Evolutionary conservation across 768 basidiomycete species (phyloP).

Genomic region (Boletus rubroflammeus): DNA sequence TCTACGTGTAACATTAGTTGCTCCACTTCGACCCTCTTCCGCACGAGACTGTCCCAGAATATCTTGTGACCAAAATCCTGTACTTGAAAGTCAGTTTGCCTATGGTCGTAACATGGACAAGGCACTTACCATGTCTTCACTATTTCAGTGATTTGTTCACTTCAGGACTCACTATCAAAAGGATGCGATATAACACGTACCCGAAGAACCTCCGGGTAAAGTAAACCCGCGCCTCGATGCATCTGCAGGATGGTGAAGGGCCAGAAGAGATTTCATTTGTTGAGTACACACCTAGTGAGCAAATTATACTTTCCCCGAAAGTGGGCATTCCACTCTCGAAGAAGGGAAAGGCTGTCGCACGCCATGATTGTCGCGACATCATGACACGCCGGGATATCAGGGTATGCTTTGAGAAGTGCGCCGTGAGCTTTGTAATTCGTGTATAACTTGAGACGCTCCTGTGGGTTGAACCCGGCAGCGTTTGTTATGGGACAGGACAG

Average conservation of each 20-base stretch:
- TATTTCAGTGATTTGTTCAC: not conserved
- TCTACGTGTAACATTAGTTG: constrained; percentile 31
- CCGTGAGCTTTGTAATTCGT: constrained; percentile 35
- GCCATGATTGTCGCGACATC: constrained; percentile 22
- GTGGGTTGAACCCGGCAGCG: not conserved
- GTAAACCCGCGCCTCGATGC: constrained; percentile 36
- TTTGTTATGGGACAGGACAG: not conserved
- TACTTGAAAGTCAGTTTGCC: not conserved
- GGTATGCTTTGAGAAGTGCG: constrained; percentile 29
- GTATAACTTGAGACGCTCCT: constrained; percentile 38
- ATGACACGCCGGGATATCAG: constrained; percentile 26
- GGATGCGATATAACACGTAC: constrained; percentile 19
- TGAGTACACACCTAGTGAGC: constrained; percentile 28
- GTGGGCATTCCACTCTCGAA: constrained; percentile 32
- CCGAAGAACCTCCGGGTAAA: constrained; percentile 41
- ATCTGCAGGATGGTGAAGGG: constrained; percentile 23
- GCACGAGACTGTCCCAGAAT: constrained; percentile 35
- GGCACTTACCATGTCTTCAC: constrained; percentile 22
- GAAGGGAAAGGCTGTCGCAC: constrained; percentile 30
- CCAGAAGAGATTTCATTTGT: not conserved
- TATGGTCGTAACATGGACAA: not conserved
- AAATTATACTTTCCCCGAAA: constrained; percentile 33
- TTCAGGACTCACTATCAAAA: not conserved
- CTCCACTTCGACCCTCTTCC: constrained; percentile 31
- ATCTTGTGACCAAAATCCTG: constrained; percentile 41